Percentiles rank a stretch among this genome's conserved stretches.
Conservation (phyloP, 129 eudicot genomes). For the Pittosporum tobira region DNA sequence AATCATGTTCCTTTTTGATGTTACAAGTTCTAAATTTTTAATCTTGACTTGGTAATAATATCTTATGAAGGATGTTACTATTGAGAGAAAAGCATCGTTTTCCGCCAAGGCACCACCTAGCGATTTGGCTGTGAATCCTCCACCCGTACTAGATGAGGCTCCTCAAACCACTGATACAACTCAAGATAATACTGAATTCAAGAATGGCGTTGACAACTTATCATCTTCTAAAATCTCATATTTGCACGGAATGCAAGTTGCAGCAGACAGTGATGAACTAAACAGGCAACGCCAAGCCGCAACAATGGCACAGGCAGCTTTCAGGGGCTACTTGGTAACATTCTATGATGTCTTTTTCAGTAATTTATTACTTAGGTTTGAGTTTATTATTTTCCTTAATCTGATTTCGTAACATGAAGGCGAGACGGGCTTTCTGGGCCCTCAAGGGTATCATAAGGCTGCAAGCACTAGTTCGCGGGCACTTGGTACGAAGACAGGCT, state of each 20-base stretch:
- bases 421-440: constrained; percentile 86
- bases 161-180: constrained; percentile 30
- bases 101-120: constrained; percentile 36
- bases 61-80: constrained; percentile 41
- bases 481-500: constrained; percentile 80
- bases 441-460: constrained; percentile 89
- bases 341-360: neutral
- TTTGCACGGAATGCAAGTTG: constrained; percentile 18
- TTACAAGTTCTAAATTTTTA: neutral
- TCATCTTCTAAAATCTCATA: constrained; percentile 17
- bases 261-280: constrained; percentile 45
- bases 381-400: neutral
- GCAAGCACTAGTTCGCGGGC: constrained; percentile 88
- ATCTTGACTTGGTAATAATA: constrained; percentile 17
- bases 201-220: constrained; percentile 29
- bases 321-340: constrained; percentile 91
- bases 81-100: constrained; percentile 41
- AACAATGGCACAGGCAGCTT: constrained; percentile 87
- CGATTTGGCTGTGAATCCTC: constrained; percentile 38
- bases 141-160: constrained; percentile 31
- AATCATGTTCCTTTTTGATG: no score
- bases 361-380: neutral
- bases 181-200: constrained; percentile 26
- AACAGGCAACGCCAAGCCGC: constrained; percentile 61
- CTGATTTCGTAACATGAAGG: constrained; percentile 31